Conservation (phyloP, 306 rosid species). For the Fragaria vesca region DNA sequence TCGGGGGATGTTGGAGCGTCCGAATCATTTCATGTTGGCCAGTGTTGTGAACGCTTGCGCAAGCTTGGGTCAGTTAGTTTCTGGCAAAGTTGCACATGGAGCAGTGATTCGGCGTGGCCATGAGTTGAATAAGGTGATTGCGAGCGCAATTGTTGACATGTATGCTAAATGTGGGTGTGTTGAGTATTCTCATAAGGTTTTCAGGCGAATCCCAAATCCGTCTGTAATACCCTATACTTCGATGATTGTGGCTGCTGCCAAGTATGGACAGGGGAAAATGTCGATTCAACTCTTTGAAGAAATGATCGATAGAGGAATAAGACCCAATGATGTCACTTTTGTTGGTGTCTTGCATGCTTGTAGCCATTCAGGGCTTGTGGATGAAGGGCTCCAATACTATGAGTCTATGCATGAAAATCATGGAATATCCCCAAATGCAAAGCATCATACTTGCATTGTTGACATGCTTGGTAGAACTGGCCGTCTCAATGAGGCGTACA, state of each 20-base stretch:
- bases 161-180: conserved; percentile 78
- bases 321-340: conserved; percentile 70
- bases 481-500: conserved; percentile 57
- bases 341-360: conserved; percentile 83
- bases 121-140: conserved; percentile 54
- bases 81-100: conserved; percentile 71
- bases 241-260: conserved; percentile 81
- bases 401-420: conserved; percentile 55
- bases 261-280: conserved; percentile 71
- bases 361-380: conserved; percentile 80
- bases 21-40: conserved; percentile 76
- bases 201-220: conserved; percentile 51
- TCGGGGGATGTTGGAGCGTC: conserved; percentile 29
- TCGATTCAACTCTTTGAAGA: conserved; percentile 65
- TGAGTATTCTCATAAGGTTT: conserved; percentile 55
- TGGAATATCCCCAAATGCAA: conserved; percentile 61
- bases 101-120: conserved; percentile 50
- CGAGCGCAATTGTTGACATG: conserved; percentile 83
- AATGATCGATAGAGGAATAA: conserved; percentile 59
- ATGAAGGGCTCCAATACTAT: conserved; percentile 62
- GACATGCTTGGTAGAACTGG: conserved; percentile 87
- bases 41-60: conserved; percentile 67
- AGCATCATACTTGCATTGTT: conserved; percentile 67
- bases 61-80: conserved; percentile 62
- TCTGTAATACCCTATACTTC: conserved; percentile 69